phyloP scores from a whole-genome alignment of 2,329 filamentous ascomycete genomes.

The Cladosporium sphaerospermum region DNA sequence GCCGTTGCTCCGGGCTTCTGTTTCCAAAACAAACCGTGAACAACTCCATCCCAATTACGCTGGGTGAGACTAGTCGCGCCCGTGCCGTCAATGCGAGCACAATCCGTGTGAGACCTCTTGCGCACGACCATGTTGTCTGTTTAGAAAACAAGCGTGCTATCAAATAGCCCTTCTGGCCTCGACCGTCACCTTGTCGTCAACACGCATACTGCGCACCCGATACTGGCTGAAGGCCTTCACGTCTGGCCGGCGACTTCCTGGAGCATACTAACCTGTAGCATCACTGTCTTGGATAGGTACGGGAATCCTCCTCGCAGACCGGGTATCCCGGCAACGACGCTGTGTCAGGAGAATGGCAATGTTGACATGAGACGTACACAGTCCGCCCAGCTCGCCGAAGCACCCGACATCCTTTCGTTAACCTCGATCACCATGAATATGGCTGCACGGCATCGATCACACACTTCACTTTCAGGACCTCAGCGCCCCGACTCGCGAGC shows the following conservation, averaged over 20 bases:
- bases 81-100: constrained; percentile 6
- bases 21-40: neutral
- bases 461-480: constrained; percentile 23
- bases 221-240: constrained; percentile 1
- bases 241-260: constrained; percentile 6
- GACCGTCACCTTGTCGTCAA: neutral
- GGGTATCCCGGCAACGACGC: constrained; percentile 1
- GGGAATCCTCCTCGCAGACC: neutral
- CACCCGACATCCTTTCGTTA: constrained; percentile 2
- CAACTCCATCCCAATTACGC: constrained; percentile 5
- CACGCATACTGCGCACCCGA: constrained; percentile 1
- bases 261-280: constrained; percentile 3
- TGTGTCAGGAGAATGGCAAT: neutral
- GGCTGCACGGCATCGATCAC: constrained; percentile 16
- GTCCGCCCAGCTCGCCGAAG: constrained; percentile 8
- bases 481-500: constrained; percentile 29
- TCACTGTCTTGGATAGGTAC: constrained; percentile 9
- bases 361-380: constrained; percentile 2
- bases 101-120: constrained; percentile 11
- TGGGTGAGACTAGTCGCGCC: constrained; percentile 9
- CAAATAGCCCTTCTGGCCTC: constrained; percentile 7
- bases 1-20: neutral
- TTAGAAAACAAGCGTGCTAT: constrained; percentile 9
- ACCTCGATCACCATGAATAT: constrained; percentile 10
- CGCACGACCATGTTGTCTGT: constrained; percentile 12